Conservation (phyloP, 257 asterid genomes). For the Schizonepeta tenuifolia region DNA sequence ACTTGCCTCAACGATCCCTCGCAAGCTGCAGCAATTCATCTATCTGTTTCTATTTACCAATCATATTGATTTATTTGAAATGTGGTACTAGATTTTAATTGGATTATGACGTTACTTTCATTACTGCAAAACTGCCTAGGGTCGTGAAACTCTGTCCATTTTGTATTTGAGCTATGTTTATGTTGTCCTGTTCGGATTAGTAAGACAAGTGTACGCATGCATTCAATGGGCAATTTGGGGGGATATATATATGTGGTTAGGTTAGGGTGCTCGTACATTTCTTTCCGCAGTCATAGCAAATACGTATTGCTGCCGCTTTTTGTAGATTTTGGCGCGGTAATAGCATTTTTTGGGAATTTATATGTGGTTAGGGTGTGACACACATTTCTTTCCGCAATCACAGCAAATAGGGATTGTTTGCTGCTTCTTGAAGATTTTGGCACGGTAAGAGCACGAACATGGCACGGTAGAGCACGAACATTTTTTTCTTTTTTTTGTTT, state of each 20-base stretch:
- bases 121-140: conserved; percentile 1
- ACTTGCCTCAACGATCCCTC: conserved; percentile 17
- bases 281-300: background rate
- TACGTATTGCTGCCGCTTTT: conserved; percentile 10
- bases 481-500: conserved; percentile 2
- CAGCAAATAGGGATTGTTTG: background rate
- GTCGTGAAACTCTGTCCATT: background rate
- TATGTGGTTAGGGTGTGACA: background rate
- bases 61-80: conserved; percentile 12
- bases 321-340: conserved; percentile 9
- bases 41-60: background rate
- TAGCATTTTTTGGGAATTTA: background rate
- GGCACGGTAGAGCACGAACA: conserved; percentile 8
- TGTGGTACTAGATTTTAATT: background rate
- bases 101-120: background rate
- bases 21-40: background rate
- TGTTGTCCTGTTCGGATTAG: background rate
- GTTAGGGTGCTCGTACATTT: conserved; percentile 10
- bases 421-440: background rate
- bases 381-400: background rate
- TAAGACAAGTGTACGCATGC: conserved; percentile 21
- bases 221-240: conserved; percentile 28
- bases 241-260: conserved; percentile 4
- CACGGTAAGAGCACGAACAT: conserved; percentile 5
- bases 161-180: background rate